Percentiles rank a stretch among this genome's conserved stretches.
Conservation (phyloP, 2,329 filamentous ascomycete genomes). For the Falciphora oryzae region DNA sequence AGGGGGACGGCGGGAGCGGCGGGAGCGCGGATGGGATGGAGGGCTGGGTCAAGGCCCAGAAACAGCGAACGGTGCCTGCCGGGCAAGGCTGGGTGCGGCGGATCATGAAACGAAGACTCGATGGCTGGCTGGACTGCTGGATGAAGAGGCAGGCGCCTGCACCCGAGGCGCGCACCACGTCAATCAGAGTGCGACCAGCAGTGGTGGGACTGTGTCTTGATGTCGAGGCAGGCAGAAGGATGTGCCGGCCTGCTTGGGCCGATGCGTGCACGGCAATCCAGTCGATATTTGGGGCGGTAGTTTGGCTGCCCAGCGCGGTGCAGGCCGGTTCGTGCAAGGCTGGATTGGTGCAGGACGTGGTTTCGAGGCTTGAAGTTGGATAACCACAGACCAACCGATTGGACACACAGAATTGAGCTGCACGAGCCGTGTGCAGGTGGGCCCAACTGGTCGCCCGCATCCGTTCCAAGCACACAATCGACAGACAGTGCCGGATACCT, state of each 20-base stretch:
- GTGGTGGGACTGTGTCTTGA: too few relatives aligned
- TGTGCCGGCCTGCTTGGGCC: too few relatives aligned
- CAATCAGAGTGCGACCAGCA: too few relatives aligned
- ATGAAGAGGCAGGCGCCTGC: too few relatives aligned
- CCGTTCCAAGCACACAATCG: too few relatives aligned
- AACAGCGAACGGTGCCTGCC: neutral
- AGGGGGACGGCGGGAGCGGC: conserved; percentile 1
- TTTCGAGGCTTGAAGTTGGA: neutral
- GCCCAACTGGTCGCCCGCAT: neutral
- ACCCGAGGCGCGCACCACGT: too few relatives aligned
- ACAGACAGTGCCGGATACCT: neutral
- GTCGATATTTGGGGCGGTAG: neutral
- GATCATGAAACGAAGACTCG: neutral
- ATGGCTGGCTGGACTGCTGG: too few relatives aligned
- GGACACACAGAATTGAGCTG: neutral
- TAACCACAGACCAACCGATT: neutral
- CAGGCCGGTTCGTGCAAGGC: neutral
- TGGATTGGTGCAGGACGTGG: neutral
- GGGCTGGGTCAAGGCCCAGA: neutral
- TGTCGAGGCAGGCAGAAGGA: neutral
- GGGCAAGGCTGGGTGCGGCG: neutral
- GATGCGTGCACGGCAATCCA: neutral
- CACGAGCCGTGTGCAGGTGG: neutral
- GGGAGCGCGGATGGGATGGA: neutral
- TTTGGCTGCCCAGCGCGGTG: neutral